Evolutionary conservation across 2,329 filamentous ascomycete genomes (phyloP), one percentile per base, ranked within the genome.

Genomic region (Xylariaceae sp.): DNA sequence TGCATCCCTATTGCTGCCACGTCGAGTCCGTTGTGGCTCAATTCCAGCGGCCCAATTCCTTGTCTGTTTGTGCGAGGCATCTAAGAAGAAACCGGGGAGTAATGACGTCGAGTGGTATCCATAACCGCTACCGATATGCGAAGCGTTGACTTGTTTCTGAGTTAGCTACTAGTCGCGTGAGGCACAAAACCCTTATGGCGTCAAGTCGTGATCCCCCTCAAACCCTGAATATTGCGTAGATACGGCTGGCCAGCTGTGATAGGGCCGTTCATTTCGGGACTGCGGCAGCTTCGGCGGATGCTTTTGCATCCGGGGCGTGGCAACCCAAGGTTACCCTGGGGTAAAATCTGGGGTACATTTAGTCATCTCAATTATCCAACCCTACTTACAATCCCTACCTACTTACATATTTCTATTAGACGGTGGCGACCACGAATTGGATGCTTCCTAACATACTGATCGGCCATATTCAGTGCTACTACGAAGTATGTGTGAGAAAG

Each of bases 91-190:
- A 22, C 12, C 6, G n/a, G 10, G n/a, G 40, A 8, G 12, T 26
- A 22, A 42, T n/a, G 41, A 15, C 41, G 10, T 43, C 58, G 80
- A 80, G 55, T 70, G 71, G 63, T 73, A 79, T 29, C 70, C 75
- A 49, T 62, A 60, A 30, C 66, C 67, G 26, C 61, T 58, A 59
- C 71, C 76, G 49, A 81, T 56, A 7, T 63, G 56, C 0, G 70
- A 67, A 9, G 72, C 63, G 55, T 37, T 81, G 64, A 71, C 68
- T 59, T 79, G 76, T 66, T 84, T 85, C 51, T 70, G 63, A 1
- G 71, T 70, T 2, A 79, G 84, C 65, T 76, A 84, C 56, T 75
- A 8, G 81, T 84, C n/a, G 77, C 79, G 70, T 22, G 39, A 41
- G 19, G 39, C 18, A 13, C 3, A 21, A 21, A 22, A 18, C 13